Conservation (phyloP, 345 rosid species). For the Excoecaria agallocha region DNA sequence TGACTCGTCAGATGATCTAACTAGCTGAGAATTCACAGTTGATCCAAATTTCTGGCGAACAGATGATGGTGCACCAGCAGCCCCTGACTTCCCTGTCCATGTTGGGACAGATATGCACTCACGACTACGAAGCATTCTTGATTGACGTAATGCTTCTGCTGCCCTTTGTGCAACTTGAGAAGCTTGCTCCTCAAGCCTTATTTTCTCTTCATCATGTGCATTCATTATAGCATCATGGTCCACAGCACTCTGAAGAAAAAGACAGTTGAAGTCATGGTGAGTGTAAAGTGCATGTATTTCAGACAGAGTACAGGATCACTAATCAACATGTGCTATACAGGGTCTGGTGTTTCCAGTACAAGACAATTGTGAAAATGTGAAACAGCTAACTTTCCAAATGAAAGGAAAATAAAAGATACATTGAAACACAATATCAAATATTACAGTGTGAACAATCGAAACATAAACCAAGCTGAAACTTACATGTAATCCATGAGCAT, state of each 20-base stretch:
- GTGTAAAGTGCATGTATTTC: neutral
- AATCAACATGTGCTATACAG: neutral
- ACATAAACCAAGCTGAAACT: slow-evolving; percentile 29
- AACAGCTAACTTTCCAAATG: neutral
- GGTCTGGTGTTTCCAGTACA: neutral
- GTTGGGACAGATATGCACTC: slow-evolving; percentile 86
- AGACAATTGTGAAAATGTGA: neutral
- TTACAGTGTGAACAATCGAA: neutral
- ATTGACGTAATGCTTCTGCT: slow-evolving; percentile 88
- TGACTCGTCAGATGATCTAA: slow-evolving; percentile 40
- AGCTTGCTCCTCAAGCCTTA: slow-evolving; percentile 87
- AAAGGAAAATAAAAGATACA: neutral
- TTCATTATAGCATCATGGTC: slow-evolving; percentile 82
- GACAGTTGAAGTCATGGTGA: neutral
- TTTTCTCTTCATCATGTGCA: slow-evolving; percentile 71
- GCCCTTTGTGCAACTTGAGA: slow-evolving; percentile 87
- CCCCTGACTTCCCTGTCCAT: slow-evolving; percentile 92
- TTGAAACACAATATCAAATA: neutral
- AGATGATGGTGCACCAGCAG: slow-evolving; percentile 86
- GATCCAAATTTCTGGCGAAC: slow-evolving; percentile 72
- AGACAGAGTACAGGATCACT: neutral
- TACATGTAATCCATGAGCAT: slow-evolving; percentile 89
- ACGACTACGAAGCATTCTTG: slow-evolving; percentile 75
- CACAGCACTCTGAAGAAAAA: slow-evolving; percentile 66
- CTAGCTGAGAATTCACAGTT: slow-evolving; percentile 51